Evolutionary conservation across 306 rosid species (phyloP).

Genomic region (Pterocarpus macrocarpus): DNA sequence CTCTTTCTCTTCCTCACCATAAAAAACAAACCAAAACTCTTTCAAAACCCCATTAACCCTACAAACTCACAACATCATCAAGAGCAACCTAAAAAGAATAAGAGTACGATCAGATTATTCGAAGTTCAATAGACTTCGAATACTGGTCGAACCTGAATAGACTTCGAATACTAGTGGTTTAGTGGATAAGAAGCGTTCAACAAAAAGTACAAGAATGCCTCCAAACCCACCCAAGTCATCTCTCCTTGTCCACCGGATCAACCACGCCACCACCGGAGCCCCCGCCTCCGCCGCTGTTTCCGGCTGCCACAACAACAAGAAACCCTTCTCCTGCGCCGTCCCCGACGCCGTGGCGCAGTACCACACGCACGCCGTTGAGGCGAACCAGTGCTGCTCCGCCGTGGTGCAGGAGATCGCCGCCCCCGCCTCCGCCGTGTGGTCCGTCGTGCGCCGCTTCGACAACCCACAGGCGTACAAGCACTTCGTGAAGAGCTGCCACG

Average conservation of each 20-base stretch:
- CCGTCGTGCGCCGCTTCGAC: slow-evolving; percentile 95
- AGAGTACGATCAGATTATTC: too few species aligned
- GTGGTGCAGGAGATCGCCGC: slow-evolving; percentile 81
- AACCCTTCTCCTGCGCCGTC: background rate
- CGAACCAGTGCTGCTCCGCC: slow-evolving; percentile 81
- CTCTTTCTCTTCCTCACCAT: background rate
- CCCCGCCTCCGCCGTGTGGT: slow-evolving; percentile 81
- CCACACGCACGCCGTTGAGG: slow-evolving; percentile 60
- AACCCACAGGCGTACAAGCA: slow-evolving; percentile 90
- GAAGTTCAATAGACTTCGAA: too few species aligned
- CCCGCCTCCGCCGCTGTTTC: slow-evolving; percentile 7
- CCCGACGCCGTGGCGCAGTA: slow-evolving; percentile 65
- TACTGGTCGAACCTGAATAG: too few species aligned
- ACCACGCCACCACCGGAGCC: background rate
- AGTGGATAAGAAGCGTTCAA: too few species aligned
- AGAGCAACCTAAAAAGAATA: too few species aligned
- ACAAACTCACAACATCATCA: background rate
- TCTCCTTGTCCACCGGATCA: slow-evolving; percentile 60
- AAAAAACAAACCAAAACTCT: background rate
- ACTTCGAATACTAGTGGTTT: too few species aligned
- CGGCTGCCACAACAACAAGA: background rate
- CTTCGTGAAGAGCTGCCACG: slow-evolving; percentile 88
- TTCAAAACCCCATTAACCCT: background rate
- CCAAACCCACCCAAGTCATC: slow-evolving; percentile 67
- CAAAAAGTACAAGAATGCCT: slow-evolving; percentile 11